Conservation (phyloP, 202 grass and related monocot genomes). For the Panicum virgatum region DNA sequence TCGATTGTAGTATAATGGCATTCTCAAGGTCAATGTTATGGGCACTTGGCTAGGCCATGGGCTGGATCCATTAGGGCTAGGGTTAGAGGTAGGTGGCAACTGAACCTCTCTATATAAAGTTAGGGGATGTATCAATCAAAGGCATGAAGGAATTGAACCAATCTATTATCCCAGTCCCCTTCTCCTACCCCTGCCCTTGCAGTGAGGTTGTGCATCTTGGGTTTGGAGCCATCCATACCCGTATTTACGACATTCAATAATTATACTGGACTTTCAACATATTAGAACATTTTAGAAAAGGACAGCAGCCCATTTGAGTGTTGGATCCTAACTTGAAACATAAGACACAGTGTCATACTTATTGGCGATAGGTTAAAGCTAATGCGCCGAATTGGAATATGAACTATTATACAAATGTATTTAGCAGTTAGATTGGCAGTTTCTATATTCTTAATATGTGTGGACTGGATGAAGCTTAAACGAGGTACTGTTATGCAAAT, state of each 20-base stretch:
- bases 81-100: neutral
- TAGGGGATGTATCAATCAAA: neutral
- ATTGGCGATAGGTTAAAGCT: constrained; percentile 15
- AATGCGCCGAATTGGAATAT: neutral
- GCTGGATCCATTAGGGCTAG: neutral
- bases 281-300: constrained; percentile 25
- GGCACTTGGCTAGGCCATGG: neutral
- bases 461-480: constrained; percentile 16
- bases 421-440: neutral
- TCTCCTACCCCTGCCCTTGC: neutral
- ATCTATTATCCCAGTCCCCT: neutral
- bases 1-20: neutral
- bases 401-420: neutral
- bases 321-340: neutral
- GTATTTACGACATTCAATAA: neutral
- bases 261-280: neutral
- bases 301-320: neutral
- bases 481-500: neutral
- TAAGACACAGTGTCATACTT: neutral
- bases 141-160: neutral
- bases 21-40: neutral
- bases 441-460: neutral
- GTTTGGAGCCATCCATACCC: neutral
- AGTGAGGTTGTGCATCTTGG: neutral
- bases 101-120: neutral